Base-by-base conservation (phyloP, 257 asterid genomes). In the Solanum lycopersicoides region DNA sequence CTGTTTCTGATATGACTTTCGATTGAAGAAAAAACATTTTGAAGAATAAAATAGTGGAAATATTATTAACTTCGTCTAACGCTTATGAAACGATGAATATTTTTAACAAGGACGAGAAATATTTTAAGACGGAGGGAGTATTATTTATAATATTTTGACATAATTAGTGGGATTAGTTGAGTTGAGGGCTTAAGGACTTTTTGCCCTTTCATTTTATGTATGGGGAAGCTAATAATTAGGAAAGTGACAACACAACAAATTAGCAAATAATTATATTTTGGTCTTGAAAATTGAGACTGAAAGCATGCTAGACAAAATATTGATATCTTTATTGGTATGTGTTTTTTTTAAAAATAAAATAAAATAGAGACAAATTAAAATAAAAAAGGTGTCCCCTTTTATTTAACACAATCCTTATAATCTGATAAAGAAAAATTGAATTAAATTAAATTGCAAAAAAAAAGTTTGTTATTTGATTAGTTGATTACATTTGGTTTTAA, bases 221-320 rank as follows among this genome's bases (percentile, higher is more conserved):
- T 79, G 21, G 63, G 65, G 41, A 79, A 79, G 84, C 39, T 79
- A 79, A 79, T 79, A 79, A 79, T 79, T 79, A 79, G 41, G 65
- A 79, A 45, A 79, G 65, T 79, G 84, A 79, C 84, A 79, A 79
- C 84, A 79, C 63, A 79, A 79, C 84, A 45, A 79, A 79, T 79
- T 79, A 37, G 65, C 15, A 35, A 79, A 79, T 45, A 47, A 79
- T 79, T 28, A 79, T 47, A 79, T 79, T 79, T 79, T 45, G 84
- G 65, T 79, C 84, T 79, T 79, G 65, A 79, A 79, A 79, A 79
- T 25, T 79, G 84, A 79, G 66, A 79, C 84, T 79, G 25, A 45
- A 44, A 28, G 84, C 84, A 79, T 79, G 84, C 41, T 34, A 37
- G 28, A 79, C 66, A 79, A 45, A n/a, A n/a, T n/a, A 14, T 44